phyloP scores from a whole-genome alignment of 2,329 filamentous ascomycete species.

The Venturia oleaginea region DNA sequence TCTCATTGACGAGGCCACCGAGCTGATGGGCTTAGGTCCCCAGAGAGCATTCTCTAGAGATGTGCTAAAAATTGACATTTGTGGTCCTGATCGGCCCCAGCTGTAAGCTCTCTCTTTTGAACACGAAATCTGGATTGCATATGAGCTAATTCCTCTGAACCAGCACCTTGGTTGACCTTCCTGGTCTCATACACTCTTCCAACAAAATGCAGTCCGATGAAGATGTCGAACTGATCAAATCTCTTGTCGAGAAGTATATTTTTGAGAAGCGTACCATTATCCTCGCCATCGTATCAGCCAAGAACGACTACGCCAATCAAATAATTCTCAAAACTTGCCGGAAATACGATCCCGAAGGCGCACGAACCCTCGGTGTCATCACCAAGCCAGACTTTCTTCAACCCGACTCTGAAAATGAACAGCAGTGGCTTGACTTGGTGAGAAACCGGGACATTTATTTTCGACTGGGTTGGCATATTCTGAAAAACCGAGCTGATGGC shows the following conservation, averaged over 20 bases:
- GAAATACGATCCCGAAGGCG: constrained; percentile 25
- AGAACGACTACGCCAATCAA: constrained; percentile 33
- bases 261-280: constrained; percentile 48
- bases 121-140: too few relatives aligned
- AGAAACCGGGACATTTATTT: constrained; percentile 20
- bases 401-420: constrained; percentile 22
- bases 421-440: constrained; percentile 18
- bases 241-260: constrained; percentile 46
- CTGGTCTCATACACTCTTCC: constrained; percentile 29
- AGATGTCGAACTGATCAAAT: constrained; percentile 25
- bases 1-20: constrained; percentile 12
- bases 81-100: constrained; percentile 28
- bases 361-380: constrained; percentile 35
- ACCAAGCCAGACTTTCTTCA: constrained; percentile 32
- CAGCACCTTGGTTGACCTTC: constrained; percentile 41
- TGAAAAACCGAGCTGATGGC: constrained; percentile 26
- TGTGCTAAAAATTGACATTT: constrained; percentile 22
- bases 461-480: constrained; percentile 28
- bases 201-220: constrained; percentile 24
- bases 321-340: constrained; percentile 19
- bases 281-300: constrained; percentile 44
- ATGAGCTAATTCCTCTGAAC: too few relatives aligned
- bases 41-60: constrained; percentile 15
- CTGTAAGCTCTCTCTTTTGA: too few relatives aligned
- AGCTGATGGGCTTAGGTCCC: constrained; percentile 20